Base-by-base conservation (phyloP, 140 eudicot species). In the Eryngium alpinum region DNA sequence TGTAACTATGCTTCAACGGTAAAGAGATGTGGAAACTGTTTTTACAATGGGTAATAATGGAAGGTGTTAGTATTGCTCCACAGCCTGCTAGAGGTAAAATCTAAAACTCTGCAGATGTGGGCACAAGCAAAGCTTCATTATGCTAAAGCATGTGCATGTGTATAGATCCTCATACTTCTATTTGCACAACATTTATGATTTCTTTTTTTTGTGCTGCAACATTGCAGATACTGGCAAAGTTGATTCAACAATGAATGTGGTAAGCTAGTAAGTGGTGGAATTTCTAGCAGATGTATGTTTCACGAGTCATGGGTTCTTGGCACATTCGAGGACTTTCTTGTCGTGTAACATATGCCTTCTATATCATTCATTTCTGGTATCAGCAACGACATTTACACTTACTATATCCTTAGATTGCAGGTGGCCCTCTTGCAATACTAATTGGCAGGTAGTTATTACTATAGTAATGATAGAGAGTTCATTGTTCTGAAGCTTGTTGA, bases 11-110 rank as follows among this genome's bases (percentile, higher is more conserved):
- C 91, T 91, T 90, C 98, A 96, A 88, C 98, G 97, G 59, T 93
- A 90, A 89, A 86, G 97, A 87, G 99, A 96, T 85, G 98, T 91
- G n/a, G 99, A 96, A 76, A 96, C 98, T 31, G 93, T 93, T 86
- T 78, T 96, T 82, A 93, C 98, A 50, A 96, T 96, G 99, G 99
- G 99, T 81, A 89, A 38, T 93, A 17, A 96, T 96, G 99, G 99
- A 96, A 77, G 99, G 93, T 87, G 93, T 93, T 80, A 96, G 97
- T 87, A 93, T 96, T 71, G 88, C 93, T 87, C 99, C 99, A 21
- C 99, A 96, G 86, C 99, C 99, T 74, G 97, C 98, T 85, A 97
- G 99, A 87, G 99, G 98, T 93, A 91, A n/a, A n/a, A 90, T n/a
- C 5, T 69, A 65, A 27, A 22, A 62, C 2, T 51, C 38, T 44